A percentile compares a stretch with the other conserved stretches of the same genome.
These are phyloP conservation scores for Aschersonia sp. DNA, from an alignment of 2,329 filamentous ascomycete species.

Conservation along the genomic window DNA sequence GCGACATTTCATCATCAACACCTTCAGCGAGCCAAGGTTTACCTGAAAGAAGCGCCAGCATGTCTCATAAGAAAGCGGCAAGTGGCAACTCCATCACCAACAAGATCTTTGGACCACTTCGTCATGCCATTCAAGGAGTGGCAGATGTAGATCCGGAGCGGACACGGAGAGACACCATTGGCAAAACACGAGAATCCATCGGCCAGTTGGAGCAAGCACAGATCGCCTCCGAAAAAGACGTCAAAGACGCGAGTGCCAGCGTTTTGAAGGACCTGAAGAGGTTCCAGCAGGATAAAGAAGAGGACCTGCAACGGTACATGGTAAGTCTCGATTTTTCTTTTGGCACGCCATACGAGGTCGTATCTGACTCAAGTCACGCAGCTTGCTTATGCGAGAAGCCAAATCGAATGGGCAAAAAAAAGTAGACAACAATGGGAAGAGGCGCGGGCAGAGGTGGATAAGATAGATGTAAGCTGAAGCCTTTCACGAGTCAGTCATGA, in stretches of 20 bases:
- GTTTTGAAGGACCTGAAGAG: slow-evolving; percentile 81
- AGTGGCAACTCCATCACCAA: slow-evolving; percentile 85
- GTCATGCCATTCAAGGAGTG: slow-evolving; percentile 90
- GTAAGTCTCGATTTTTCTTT: slow-evolving; percentile 35
- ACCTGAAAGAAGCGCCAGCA: slow-evolving; percentile 36
- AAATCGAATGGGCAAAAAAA: slow-evolving; percentile 88
- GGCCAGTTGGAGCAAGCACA: slow-evolving; percentile 80
- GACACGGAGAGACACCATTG: slow-evolving; percentile 82
- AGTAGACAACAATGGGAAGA: slow-evolving; percentile 87
- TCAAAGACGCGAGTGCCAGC: slow-evolving; percentile 80
- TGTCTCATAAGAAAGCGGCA: slow-evolving; percentile 59
- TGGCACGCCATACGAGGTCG: background rate
- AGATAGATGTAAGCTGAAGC: slow-evolving; percentile 53
- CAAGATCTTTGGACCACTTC: slow-evolving; percentile 90
- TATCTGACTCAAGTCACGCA: slow-evolving; percentile 18
- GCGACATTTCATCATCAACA: slow-evolving; percentile 46
- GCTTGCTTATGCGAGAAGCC: slow-evolving; percentile 85
- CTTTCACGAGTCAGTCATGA: background rate
- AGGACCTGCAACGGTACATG: slow-evolving; percentile 89
- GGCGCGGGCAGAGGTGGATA: slow-evolving; percentile 71
- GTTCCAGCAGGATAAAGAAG: slow-evolving; percentile 93
- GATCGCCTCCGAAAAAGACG: slow-evolving; percentile 76
- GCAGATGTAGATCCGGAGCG: slow-evolving; percentile 93
- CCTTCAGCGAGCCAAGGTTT: slow-evolving; percentile 64
- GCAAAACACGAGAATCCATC: slow-evolving; percentile 85